These are phyloP conservation scores for Haplosporangium sp. DNA, from an alignment of 371 early-diverging fungal species.

Conservation along the genomic window DNA sequence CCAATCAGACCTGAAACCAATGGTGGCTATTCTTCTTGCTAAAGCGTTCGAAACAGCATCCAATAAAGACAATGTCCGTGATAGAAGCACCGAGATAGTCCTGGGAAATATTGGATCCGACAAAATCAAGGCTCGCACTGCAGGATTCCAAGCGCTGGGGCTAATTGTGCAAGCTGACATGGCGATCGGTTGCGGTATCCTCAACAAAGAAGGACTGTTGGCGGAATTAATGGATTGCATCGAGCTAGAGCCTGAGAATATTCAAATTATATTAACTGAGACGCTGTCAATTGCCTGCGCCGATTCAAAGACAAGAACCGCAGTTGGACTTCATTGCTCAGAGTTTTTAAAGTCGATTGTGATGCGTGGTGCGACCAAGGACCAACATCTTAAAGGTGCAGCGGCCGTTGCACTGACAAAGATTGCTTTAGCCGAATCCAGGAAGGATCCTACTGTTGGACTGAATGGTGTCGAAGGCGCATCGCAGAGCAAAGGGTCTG, in stretches of 20 bases:
- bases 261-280: constrained; percentile 72
- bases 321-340: constrained; percentile 65
- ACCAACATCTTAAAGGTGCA: constrained; percentile 66
- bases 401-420: constrained; percentile 77
- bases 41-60: constrained; percentile 44
- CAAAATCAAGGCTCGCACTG: constrained; percentile 38
- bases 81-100: constrained; percentile 38
- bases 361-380: constrained; percentile 55
- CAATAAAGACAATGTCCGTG: constrained; percentile 41
- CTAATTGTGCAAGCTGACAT: constrained; percentile 73
- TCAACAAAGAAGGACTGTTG: constrained; percentile 72
- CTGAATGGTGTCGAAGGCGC: constrained; percentile 37
- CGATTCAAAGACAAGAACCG: constrained; percentile 70
- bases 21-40: constrained; percentile 41
- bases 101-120: constrained; percentile 48
- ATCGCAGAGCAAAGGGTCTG: constrained; percentile 14
- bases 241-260: constrained; percentile 72
- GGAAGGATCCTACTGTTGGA: constrained; percentile 52
- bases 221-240: constrained; percentile 78
- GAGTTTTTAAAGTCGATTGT: constrained; percentile 68
- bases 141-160: constrained; percentile 66
- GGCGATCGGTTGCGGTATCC: constrained; percentile 70
- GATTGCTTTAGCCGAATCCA: constrained; percentile 62
- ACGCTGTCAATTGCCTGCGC: constrained; percentile 76
- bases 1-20: constrained; percentile 32